Base-by-base conservation (phyloP, 148 eudicot genomes). In the Rhododendron mucronatum region DNA sequence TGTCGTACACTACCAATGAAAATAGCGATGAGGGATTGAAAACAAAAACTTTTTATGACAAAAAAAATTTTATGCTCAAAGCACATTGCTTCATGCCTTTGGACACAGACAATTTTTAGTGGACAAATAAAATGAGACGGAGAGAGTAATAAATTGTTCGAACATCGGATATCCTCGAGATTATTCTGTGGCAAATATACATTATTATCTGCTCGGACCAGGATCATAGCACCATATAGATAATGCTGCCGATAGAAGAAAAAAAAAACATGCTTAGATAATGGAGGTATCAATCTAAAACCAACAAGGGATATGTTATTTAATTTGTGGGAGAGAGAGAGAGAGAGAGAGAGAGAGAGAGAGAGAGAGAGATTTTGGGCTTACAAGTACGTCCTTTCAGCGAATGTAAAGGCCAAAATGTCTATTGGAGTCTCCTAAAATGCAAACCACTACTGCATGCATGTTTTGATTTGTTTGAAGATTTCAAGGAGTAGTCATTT, bases 301-400 rank as follows among this genome's bases (percentile, higher is more conserved):
- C 7, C 2, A 71, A 5, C 30, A 30, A 28, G 20, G 39, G 76
- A 71, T 71, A 71, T 71, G 18, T 1, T 59, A n/a, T 65, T 65
- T 23, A 65, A 65, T 65, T 65, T 23, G 30, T 2, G 26, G 13
- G 4, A 1, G 28, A 18, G 57, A 26, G 82, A 1, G 12, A 23
- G 63, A 44, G 57, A 26, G 82, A 1, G 12, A 23, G 63, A 30
- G 4, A n/a, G 23, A 30, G n/a, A 20, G 28, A 18, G 57, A 26
- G 82, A 1, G 12, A 23, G 63, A 30, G 4, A n/a, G 23, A 30
- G n/a, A 20, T 37, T 37, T 37, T 37, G 47, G 47, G 47, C 47
- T 44, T 44, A 44, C 47, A 44, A 44, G 0, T 44, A 47, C 50
- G 89, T 61, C 89, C 82, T 53, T 87, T 87, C 84, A 35, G 84